Evolutionary conservation across 345 rosid species (phyloP), one percentile per base, ranked within the genome.

Genomic region (Streptanthus diversifolius): DNA sequence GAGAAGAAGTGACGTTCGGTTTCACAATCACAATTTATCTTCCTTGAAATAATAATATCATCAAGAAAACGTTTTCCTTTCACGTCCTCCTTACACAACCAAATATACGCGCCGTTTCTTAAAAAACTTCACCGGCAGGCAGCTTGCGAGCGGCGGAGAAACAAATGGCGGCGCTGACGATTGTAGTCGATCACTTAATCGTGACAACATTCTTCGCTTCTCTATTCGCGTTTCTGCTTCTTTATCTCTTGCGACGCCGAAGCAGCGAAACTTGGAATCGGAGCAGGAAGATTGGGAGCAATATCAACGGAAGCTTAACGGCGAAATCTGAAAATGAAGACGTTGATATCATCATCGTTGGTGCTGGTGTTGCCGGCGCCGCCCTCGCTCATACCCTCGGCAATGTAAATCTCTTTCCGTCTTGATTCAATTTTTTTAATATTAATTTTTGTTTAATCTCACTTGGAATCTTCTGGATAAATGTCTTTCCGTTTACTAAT

Each of bases 351-450:
- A 85, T 91, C 76, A 78, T 91, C 39, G 90, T 89, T 7, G 95
- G 97, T 5, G 97, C 95, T 10, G 93, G 97, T 10, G 97, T 91
- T 14, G 95, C 95, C 9, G 97, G 97, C 12, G 81, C 95, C 1
- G 93, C 97, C 41, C 87, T 87, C 9, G 93, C 97, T 74, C 67
- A 83, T 63, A 85, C 97, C 4, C 93, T 91, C 58, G 97, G 91
- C 48, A 88, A 86, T 85, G 97, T 85, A 8, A 29, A 10, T 10
- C 1, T 5, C n/a, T 70, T 40, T 66, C 63, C 41, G 5, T 15
- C 29, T 13, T 57, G 2, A 47, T 10, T 17, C 29, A 13, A 6
- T 10, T n/a, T n/a, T 22, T 3, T 22, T 45, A 11, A 3, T 27
- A 40, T 14, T 66, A 0, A 44, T 51, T 30, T 24, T 24, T 3